Evolutionary conservation across 2,329 filamentous ascomycete species (phyloP), one percentile per base, ranked within the genome.

Genomic region (Fusarium sp.): DNA sequence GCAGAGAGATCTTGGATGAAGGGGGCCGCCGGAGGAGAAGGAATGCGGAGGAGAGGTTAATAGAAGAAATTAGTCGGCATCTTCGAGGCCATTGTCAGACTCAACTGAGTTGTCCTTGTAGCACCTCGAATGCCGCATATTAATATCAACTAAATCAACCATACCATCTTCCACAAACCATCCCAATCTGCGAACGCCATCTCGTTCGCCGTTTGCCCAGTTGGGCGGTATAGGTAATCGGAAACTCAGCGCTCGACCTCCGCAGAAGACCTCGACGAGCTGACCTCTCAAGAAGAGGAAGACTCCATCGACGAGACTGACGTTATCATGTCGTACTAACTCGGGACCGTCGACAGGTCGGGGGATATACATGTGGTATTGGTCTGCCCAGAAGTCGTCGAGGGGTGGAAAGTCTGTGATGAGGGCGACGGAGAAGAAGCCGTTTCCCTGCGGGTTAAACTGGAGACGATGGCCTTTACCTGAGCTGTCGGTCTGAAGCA

Each of bases 371-470:
- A 79, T 63, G 16, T 73, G 66, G 65, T 82, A 81, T 65, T 81
- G 80, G 52, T 82, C 80, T n/a, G 79, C 80, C 80, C 80, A 82
- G 66, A 82, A 82, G 66, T 82, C 80, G 67, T 82, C 80, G 4
- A 82, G 75, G 7, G 80, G 78, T 11, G 80, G 75, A 38, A 79
- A 77, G 60, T 80, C 78, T 10, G 76, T 76, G 38, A 78, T 52
- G 10, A 82, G 70, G n/a, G 70, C 56, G 37, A 81, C 74, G 25
- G 76, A 72, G 63, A 77, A 79, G 10, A 73, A 46, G n/a, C 71
- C 71, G n/a, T 65, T 63, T 23, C 63, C 66, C 2, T 72, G 63
- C 7, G 76, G 72, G 23, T 27, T 69, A 29, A 79, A 76, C 69
- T 73, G 74, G 27, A 80, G 68, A 1, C 75, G 72, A 41, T 77